Base-by-base conservation (phyloP, 768 basidiomycete species). In the Collybia sp. region DNA sequence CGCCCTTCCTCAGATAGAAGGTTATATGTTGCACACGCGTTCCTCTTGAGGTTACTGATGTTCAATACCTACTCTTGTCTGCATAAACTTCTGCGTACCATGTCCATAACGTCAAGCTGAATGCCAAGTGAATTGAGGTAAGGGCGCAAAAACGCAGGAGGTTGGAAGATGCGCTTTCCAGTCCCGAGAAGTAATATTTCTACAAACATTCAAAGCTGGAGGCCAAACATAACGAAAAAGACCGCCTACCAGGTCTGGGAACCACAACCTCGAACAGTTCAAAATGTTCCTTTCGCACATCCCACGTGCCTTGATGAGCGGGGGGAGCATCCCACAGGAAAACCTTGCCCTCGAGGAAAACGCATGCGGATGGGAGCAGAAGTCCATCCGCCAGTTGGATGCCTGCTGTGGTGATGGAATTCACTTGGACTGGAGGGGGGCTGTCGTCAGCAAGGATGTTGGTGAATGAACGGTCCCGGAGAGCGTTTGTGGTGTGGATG, bases 1-100 rank as follows among this genome's bases (percentile, higher is more conserved):
- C 95, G 74, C 6, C 95, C 95, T 66, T 99, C 95, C 62, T 99
- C 95, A 0, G 86, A 67, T 39, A 99, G 74, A 17, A 99, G 62
- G 63, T 99, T 97, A 65, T 93, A 99, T 0, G 95, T 97, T 19
- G 94, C 86, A 56, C 91, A 93, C 13, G 94, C 95, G 60, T 94
- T 96, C 57, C 90, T 88, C 46, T 37, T 15, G 4, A 36, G n/a
- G 12, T 20, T n/a, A 53, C 39, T 42, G 9, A 19, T 39, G 19
- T 31, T 31, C 12, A 40, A 43, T 30, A 30, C 25, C 25, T 25
- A 8, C 25, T 4, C n/a, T n/a, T n/a, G 25, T 25, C 25, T 25
- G 8, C 25, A 8, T 25, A 25, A 25, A 25, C 25, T 25, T 25
- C n/a, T 15, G 70, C 79, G 44, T 51, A 90, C 90, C 35, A 89